Evolutionary conservation across 768 basidiomycete species (phyloP).

Genomic region (Boletus rubropictus): DNA sequence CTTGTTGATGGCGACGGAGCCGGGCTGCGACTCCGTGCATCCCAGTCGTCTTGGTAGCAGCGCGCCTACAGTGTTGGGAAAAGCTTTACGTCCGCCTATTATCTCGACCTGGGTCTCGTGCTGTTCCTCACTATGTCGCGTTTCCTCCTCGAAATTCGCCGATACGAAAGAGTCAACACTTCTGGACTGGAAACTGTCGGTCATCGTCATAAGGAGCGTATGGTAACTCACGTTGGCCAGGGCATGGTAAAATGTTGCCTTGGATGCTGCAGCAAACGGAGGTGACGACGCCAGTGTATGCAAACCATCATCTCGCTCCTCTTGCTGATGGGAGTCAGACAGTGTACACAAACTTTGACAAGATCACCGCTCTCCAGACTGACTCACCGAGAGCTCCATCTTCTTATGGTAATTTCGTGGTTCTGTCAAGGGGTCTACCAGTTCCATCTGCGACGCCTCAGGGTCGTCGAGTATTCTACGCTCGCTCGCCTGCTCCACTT

Average conservation of each 20-base stretch:
- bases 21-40: conserved; percentile 37
- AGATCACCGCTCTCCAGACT: conserved; percentile 45
- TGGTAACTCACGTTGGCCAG: conserved; percentile 36
- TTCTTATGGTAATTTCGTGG: conserved; percentile 35
- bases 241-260: conserved; percentile 43
- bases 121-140: conserved; percentile 37
- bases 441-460: conserved; percentile 9
- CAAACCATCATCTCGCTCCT: conserved; percentile 18
- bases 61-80: conserved; percentile 38
- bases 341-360: background rate
- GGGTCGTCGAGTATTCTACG: conserved; percentile 39
- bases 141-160: conserved; percentile 29
- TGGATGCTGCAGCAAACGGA: conserved; percentile 37
- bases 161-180: conserved; percentile 43
- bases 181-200: conserved; percentile 33
- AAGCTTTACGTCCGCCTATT: conserved; percentile 39
- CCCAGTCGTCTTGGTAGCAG: conserved; percentile 44
- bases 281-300: conserved; percentile 28
- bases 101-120: conserved; percentile 47
- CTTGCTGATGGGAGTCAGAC: conserved; percentile 14
- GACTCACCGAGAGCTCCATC: conserved; percentile 53
- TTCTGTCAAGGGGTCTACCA: conserved; percentile 16
- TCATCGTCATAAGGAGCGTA: conserved; percentile 8
- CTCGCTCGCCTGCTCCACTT: conserved; percentile 54
- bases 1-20: conserved; percentile 28